Evolutionary conservation across 1,139 yeast species (phyloP).

Genomic region (Zygosaccharomyces sapae): DNA sequence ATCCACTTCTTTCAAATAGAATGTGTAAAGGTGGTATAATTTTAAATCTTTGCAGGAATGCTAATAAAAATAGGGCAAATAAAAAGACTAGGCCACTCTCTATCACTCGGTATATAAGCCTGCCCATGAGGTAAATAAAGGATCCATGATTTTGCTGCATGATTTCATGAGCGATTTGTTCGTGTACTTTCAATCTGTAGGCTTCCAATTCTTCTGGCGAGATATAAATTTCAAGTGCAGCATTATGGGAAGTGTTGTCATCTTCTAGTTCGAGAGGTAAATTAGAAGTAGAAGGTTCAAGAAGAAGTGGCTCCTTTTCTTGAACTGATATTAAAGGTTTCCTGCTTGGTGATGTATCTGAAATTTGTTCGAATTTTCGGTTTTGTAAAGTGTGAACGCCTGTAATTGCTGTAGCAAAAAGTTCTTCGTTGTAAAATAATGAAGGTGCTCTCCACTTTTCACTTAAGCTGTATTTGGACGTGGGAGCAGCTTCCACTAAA

Average conservation of each 20-base stretch:
- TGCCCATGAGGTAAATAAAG: slow-evolving; percentile 25
- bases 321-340: slow-evolving; percentile 12
- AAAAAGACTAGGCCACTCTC: slow-evolving; percentile 50
- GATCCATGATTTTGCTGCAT: slow-evolving; percentile 15
- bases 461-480: slow-evolving; percentile 52
- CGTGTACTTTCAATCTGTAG: slow-evolving; percentile 26
- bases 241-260: slow-evolving; percentile 6
- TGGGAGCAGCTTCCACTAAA: slow-evolving; percentile 72
- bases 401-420: slow-evolving; percentile 39
- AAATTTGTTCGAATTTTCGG: slow-evolving; percentile 17
- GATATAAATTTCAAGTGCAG: slow-evolving; percentile 23
- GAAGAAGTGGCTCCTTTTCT: slow-evolving; percentile 18
- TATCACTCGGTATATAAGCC: slow-evolving; percentile 42
- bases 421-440: slow-evolving; percentile 35
- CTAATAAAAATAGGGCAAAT: slow-evolving; percentile 36
- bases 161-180: slow-evolving; percentile 26
- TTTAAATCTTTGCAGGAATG: slow-evolving; percentile 40
- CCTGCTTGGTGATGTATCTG: slow-evolving; percentile 7
- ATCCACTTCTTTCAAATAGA: slow-evolving; percentile 35
- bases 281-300: slow-evolving; percentile 28
- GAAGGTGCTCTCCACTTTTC: slow-evolving; percentile 42
- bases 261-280: slow-evolving; percentile 11
- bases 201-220: slow-evolving; percentile 28
- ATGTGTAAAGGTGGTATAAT: slow-evolving; percentile 40
- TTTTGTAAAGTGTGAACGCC: slow-evolving; percentile 46